Base-by-base conservation (phyloP, 2,329 filamentous ascomycete species). In the Hymenoscyphus albidus region DNA sequence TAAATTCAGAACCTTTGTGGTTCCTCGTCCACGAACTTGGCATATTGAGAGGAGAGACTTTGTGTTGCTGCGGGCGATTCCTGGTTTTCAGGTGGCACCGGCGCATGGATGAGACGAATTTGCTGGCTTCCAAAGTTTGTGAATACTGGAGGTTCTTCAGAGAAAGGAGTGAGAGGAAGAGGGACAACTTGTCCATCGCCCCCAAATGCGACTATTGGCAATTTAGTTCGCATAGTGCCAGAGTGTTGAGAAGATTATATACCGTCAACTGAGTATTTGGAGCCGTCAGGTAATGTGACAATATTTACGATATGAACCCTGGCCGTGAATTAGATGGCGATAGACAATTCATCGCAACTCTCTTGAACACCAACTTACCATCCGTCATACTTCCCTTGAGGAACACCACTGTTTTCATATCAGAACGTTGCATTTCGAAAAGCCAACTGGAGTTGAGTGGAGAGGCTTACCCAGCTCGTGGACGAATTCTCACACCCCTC, bases 301-400 rank as follows among this genome's bases (percentile, higher is more conserved):
- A 89, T 84, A 69, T 86, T 83, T 57, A 88, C 79, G 71, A 89
- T 83, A 73, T 90, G 87, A 14, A 81, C 78, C 76, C 79, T 80
- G 32, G 42, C 7, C 51, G 16, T 13, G 2, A 32, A 44, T 63
- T 16, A 39, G 22, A 40, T 2, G 13, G 10, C 14, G 27, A 14
- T 48, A 60, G 16, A 18, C 38, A 55, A 44, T 10, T 12, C 32
- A 13, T 44, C 27, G 59, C 6, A 18, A 39, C 1, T 10, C 14
- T 22, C 59, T 13, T n/a, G 6, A 39, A 38, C 5, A 4, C 2
- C 31, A 22, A 64, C 65, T 44, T 64, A 74, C 73, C 72, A 74
- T 9, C 72, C 73, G 35, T 61, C 68, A 59, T 72, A 74, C 58
- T 69, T 60, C 0, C 70, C 71, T 1, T 51, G 48, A 1, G 71